A percentile compares a stretch with the other conserved stretches of the same genome.
Conservation (phyloP, 352 stramenopile species). For the Albugo laibachii region DNA sequence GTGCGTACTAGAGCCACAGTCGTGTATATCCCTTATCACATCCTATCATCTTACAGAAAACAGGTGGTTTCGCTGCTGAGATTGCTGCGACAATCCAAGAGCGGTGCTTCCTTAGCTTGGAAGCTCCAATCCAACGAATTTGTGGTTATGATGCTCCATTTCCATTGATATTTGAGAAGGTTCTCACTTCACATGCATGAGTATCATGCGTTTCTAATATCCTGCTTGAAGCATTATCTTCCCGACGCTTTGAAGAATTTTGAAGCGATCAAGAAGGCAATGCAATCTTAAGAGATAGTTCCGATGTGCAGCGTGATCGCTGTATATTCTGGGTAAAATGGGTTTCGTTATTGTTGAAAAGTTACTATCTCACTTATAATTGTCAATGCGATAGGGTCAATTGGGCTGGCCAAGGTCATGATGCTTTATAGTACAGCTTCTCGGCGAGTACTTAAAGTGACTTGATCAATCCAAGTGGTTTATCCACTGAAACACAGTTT, state of each 20-base stretch:
- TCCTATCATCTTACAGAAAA: constrained; percentile 24
- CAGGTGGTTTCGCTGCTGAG: constrained; percentile 89
- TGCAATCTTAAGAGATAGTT: constrained; percentile 49
- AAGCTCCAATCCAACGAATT: constrained; percentile 88
- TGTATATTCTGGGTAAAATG: not conserved
- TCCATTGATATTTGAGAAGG: constrained; percentile 91
- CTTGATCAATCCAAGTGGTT: no score
- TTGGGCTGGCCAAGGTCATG: no score
- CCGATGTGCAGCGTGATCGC: not conserved
- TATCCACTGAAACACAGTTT: no score
- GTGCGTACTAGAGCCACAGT: constrained; percentile 16
- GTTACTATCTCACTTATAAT: no score
- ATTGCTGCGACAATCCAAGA: constrained; percentile 87
- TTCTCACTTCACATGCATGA: constrained; percentile 2
- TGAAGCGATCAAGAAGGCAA: constrained; percentile 85
- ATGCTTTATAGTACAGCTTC: no score
- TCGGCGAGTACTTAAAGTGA: no score
- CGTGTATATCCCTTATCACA: not conserved
- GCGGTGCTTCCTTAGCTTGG: constrained; percentile 90
- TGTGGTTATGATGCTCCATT: constrained; percentile 96
- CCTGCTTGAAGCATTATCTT: constrained; percentile 62
- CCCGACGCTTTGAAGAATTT: constrained; percentile 89
- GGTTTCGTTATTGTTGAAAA: no score
- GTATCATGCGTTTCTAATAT: not conserved
- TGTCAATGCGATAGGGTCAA: no score